These are phyloP conservation scores for Oxytropis ochrocephala DNA, from an alignment of 306 rosid species.

Conservation along the genomic window DNA sequence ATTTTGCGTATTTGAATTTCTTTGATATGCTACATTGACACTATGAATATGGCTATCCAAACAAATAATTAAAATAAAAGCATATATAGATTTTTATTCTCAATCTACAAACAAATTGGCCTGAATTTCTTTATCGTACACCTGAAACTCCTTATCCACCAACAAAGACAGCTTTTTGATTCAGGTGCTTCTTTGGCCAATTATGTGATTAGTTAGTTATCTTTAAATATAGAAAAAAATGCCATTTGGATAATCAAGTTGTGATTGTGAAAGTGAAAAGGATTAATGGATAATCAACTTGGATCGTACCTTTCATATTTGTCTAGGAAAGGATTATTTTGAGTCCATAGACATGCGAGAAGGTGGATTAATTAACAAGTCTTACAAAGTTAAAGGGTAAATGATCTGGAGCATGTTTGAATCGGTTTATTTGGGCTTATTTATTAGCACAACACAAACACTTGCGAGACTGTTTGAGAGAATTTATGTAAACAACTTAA, in stretches of 20 bases:
- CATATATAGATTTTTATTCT: neutral
- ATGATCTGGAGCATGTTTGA: no score
- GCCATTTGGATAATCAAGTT: neutral
- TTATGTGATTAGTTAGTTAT: neutral
- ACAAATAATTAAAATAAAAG: neutral
- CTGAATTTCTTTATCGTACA: neutral
- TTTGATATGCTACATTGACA: neutral
- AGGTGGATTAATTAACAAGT: no score
- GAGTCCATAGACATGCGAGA: no score
- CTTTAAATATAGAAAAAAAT: neutral
- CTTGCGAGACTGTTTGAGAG: no score
- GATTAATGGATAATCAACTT: no score
- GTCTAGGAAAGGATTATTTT: no score
- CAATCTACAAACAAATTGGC: neutral
- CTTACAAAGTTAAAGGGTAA: no score
- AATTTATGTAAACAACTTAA: no score
- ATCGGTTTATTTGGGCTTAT: no score
- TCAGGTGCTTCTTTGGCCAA: neutral
- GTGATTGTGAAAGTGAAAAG: neutral
- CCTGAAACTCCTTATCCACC: constrained; percentile 29
- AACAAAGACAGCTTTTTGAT: neutral
- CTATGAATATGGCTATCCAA: neutral
- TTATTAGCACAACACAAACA: no score
- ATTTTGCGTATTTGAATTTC: neutral
- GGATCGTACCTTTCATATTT: no score